Base-by-base conservation (phyloP, 805 yeast genomes). In the Ogataea paraovalis region DNA sequence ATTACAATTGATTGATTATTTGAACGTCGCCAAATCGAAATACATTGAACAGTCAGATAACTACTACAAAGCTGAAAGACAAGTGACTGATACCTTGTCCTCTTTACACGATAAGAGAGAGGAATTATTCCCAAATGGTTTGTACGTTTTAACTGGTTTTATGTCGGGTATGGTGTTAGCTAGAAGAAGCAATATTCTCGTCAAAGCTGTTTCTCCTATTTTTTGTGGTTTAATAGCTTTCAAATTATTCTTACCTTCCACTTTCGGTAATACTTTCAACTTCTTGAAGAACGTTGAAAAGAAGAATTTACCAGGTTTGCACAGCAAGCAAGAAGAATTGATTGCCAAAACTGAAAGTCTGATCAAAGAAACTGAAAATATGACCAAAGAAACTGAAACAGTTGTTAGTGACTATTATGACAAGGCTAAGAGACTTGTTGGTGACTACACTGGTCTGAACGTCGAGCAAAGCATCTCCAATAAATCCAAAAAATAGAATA, bases 91-190 rank as follows among this genome's bases (percentile, higher is more conserved):
- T 27, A 83, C 92, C 1, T 64, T 87, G 10, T 73, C 90, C 23
- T 72, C 73, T 14, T 73, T 89, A 54, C 89, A 83, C 62, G 73
- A 78, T 50, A 78, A 71, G 55, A 66, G 73, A 38, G 96, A 89
- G 68, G 86, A 80, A 42, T 66, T 87, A 43, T 72, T 85, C 43
- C 94, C 96, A 13, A 85, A 84, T 52, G 67, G 82, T 3, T 65
- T 87, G 27, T 89, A 87, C 62, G 73, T 89, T 36, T 61, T 80
- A 9, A 77, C 87, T 25, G 90, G 88, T 13, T 75, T 80, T 2
- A 71, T 89, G 46, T 69, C 88, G 7, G 96, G 96, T 34, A 76
- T 85, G 41, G 82, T 88, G 44, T 57, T 82, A 43, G 79, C 94
- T 2, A 85, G 95, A 58, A 80, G 83, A 57, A 74, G 85, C 48